Base-by-base conservation (phyloP, 169 alveolate genomes). In the Amoebophrya sp. region DNA sequence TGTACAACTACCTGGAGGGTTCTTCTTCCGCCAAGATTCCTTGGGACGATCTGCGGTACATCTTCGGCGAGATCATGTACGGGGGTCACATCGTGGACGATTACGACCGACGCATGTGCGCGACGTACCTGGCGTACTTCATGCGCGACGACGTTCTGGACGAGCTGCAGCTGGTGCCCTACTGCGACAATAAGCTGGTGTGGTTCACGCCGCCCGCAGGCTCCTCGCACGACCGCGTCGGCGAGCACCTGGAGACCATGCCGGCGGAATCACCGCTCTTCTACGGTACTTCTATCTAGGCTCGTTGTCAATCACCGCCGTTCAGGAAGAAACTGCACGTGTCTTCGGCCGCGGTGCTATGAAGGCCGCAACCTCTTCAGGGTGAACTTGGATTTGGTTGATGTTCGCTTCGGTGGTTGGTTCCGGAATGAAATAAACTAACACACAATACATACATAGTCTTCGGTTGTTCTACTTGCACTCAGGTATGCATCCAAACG, bases 31-130 rank as follows among this genome's bases (percentile, higher is more conserved):
- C 93, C 87, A 96, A 97, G 95, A 97, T 97, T n/a, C 99, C 99
- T 4, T 98, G 99, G 98, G 98, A 97, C 91, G 99, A 98, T 94
- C 95, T 98, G 91, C 89, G 93, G 92, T 98, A 97, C 94, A 97
- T 98, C 91, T 97, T 97, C 92, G 99, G 99, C 48, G 99, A 98
- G 96, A 98, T 98, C 91, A 98, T 98, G 99, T 98, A 98, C 91
- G 99, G 99, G 26, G 99, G 99, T 39, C 99, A 98, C 93, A 98
- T 98, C 89, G 98, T 97, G 29, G 99, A 98, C 94, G 99, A 97
- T 93, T 95, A 97, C 97, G 99, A 98, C 92, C 96, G 99, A 94
- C 95, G 95, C 90, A 94, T 97, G 88, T 96, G 98, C 92, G 96
- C 92, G 70, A 95, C 99, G 70, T 98, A 97, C 94, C 94, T 98